Evolutionary conservation across 345 rosid species (phyloP).

Genomic region (Angophora floribunda): DNA sequence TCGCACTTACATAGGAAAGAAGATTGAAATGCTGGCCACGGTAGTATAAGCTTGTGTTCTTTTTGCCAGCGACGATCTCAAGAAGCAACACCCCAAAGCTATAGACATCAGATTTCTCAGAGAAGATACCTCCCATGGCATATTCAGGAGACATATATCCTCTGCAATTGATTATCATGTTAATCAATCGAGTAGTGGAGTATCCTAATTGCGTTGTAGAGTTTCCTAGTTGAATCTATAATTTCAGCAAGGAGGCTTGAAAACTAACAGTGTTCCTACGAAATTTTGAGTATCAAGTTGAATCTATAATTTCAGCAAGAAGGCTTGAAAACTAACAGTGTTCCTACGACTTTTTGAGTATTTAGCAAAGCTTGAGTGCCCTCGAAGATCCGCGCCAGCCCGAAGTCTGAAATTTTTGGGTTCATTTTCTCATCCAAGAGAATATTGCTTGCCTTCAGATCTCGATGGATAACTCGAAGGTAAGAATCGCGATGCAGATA

Average conservation of each 20-base stretch:
- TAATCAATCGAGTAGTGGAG: neutral
- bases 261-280: constrained; percentile 14
- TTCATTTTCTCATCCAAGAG: constrained; percentile 19
- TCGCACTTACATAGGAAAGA: constrained; percentile 4
- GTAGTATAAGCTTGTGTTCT: neutral
- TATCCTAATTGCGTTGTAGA: neutral
- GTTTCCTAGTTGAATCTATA: neutral
- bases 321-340: neutral
- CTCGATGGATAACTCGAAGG: constrained; percentile 23
- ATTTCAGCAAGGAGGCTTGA: neutral
- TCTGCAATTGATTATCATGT: neutral
- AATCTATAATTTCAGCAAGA: neutral
- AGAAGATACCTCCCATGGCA: neutral
- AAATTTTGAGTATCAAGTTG: constrained; percentile 4
- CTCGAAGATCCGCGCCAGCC: constrained; percentile 15
- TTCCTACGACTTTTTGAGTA: constrained; percentile 15
- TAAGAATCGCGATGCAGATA: constrained; percentile 27
- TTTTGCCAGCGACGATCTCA: constrained; percentile 6
- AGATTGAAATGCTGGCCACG: neutral
- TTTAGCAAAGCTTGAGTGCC: neutral
- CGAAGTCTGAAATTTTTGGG: constrained; percentile 31
- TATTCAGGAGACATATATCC: constrained; percentile 10
- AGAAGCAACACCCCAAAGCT: constrained; percentile 11
- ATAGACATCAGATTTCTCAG: neutral
- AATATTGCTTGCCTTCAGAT: constrained; percentile 21